A percentile compares a stretch with the other conserved stretches of the same genome.
Evolutionary conservation across 352 stramenopile genomes (phyloP).

Genomic region (Phytophthora chlamydospora): DNA sequence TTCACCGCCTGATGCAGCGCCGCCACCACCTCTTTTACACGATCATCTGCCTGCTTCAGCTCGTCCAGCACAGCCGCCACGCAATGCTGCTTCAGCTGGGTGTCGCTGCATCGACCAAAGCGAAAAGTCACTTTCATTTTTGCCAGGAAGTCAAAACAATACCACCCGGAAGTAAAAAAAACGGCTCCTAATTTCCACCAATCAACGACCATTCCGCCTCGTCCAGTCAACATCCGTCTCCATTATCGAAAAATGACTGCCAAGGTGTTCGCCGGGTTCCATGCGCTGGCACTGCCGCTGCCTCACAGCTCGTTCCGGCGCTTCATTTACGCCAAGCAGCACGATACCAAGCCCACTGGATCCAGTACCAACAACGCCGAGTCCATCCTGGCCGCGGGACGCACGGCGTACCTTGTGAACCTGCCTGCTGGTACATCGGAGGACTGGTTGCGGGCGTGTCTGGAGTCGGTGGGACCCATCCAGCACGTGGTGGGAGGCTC

Average conservation of each 20-base stretch:
- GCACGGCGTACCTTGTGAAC: conserved; percentile 82
- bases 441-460: conserved; percentile 58
- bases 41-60: conserved; percentile 6
- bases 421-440: conserved; percentile 52
- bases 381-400: conserved; percentile 57
- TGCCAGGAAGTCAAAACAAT: no score
- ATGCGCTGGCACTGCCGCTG: conserved; percentile 73
- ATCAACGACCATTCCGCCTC: no score
- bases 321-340: conserved; percentile 84
- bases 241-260: not conserved
- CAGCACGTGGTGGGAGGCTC: conserved; percentile 58
- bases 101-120: no score
- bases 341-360: conserved; percentile 46
- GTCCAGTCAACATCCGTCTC: no score
- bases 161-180: no score
- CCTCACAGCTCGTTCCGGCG: conserved; percentile 61
- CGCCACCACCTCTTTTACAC: conserved; percentile 14
- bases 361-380: conserved; percentile 41
- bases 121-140: no score
- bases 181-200: no score
- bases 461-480: conserved; percentile 59
- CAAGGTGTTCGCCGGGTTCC: conserved; percentile 63
- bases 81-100: conserved; percentile 27
- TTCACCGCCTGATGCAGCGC: conserved; percentile 21
- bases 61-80: conserved; percentile 22